Evolutionary conservation across 2,329 filamentous ascomycete genomes (phyloP).

Genomic region (Colletotrichum tamarilloi): DNA sequence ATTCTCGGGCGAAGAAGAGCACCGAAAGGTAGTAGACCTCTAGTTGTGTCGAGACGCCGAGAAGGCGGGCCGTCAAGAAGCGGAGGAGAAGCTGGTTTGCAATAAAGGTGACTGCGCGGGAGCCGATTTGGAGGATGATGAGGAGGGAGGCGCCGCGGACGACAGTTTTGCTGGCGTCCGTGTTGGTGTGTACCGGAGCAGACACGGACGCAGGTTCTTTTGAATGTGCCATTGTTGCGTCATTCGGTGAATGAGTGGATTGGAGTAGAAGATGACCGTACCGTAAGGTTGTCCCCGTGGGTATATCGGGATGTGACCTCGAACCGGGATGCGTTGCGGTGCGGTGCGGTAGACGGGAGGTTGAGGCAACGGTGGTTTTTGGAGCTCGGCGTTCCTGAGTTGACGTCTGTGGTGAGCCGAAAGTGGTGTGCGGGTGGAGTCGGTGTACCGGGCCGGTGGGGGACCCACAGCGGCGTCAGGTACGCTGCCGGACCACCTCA

Average conservation of each 20-base stretch:
- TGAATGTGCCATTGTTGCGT: conserved; percentile 1
- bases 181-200: not conserved
- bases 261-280: not conserved
- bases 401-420: conserved; percentile 1
- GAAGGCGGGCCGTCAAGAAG: conserved; percentile 83
- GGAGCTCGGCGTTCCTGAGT: not conserved
- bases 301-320: not conserved
- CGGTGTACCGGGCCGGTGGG: conserved; percentile 7
- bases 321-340: not conserved
- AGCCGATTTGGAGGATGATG: conserved; percentile 87
- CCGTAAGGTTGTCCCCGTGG: not conserved
- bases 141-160: conserved; percentile 84
- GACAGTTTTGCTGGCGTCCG: conserved; percentile 41
- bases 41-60: conserved; percentile 89
- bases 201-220: not conserved
- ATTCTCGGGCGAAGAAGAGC: conserved; percentile 95
- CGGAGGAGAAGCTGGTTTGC: conserved; percentile 93
- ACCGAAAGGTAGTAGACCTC: conserved; percentile 93
- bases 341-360: not conserved
- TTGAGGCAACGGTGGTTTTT: conserved; percentile 25
- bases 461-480: conserved; percentile 9
- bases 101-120: conserved; percentile 88
- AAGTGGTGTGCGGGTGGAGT: not conserved
- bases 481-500: conserved; percentile 17
- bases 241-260: not conserved